These are phyloP conservation scores for Gillenia trifoliata DNA, from an alignment of 306 rosid genomes.

Conservation along the genomic window DNA sequence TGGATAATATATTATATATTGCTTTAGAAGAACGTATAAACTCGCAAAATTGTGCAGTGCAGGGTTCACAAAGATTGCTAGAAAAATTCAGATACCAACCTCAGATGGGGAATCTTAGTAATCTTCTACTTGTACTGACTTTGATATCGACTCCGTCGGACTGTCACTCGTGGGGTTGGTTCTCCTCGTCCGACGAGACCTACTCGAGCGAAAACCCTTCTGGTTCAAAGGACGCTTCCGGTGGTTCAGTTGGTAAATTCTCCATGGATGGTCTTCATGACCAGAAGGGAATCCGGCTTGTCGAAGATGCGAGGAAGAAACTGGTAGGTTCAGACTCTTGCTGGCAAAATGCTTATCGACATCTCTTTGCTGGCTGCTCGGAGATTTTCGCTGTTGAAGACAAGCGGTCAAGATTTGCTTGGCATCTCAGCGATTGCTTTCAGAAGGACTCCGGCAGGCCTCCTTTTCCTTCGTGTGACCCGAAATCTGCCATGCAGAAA, in stretches of 20 bases:
- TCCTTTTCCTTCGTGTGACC: conserved; percentile 60
- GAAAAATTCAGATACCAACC: neutral
- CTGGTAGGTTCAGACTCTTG: conserved; percentile 50
- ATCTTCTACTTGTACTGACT: conserved; percentile 24
- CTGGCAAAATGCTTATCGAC: conserved; percentile 64
- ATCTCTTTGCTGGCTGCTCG: conserved; percentile 68
- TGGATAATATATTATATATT: no score
- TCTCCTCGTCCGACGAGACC: conserved; percentile 37
- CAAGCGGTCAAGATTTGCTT: conserved; percentile 71
- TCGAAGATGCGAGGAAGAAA: conserved; percentile 52
- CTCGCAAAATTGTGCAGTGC: neutral
- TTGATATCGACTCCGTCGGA: conserved; percentile 15
- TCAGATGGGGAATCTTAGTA: conserved; percentile 29
- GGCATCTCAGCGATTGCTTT: conserved; percentile 90
- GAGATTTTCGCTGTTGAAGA: conserved; percentile 59
- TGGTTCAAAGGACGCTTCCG: conserved; percentile 21
- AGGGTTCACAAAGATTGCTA: conserved; percentile 10
- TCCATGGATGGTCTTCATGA: conserved; percentile 50
- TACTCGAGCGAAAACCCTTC: conserved; percentile 20
- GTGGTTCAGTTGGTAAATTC: conserved; percentile 50
- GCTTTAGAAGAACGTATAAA: no score
- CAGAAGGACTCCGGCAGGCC: conserved; percentile 71
- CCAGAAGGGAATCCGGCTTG: conserved; percentile 38
- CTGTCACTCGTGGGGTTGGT: conserved; percentile 67
- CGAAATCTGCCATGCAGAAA: conserved; percentile 35